Evolutionary conservation across 176 grass and related monocot genomes (phyloP).

Genomic region (Stipa capillata): DNA sequence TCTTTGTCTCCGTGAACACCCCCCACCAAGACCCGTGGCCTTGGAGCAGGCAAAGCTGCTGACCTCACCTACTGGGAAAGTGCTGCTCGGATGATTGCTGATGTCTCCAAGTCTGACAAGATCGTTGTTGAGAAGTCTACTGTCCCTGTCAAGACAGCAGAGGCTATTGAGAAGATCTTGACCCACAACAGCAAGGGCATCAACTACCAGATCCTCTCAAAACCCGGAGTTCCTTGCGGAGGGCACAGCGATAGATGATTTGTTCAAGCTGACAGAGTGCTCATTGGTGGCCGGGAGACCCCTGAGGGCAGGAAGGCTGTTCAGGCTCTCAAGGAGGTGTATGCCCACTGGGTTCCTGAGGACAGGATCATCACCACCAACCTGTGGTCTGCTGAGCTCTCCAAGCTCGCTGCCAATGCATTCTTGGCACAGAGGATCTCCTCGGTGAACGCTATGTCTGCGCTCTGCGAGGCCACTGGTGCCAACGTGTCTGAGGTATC

Average conservation of each 20-base stretch:
- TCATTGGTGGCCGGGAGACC: constrained; percentile 82
- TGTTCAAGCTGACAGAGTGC: constrained; percentile 73
- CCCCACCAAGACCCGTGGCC: constrained; percentile 83
- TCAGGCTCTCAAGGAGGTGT: constrained; percentile 72
- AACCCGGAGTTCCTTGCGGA: constrained; percentile 86
- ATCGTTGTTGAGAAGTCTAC: constrained; percentile 91
- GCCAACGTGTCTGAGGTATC: constrained; percentile 72
- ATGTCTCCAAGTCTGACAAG: constrained; percentile 85
- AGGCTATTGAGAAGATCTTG: constrained; percentile 88
- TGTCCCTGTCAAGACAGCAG: constrained; percentile 84
- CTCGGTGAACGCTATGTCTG: constrained; percentile 77
- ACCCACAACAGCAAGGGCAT: constrained; percentile 92
- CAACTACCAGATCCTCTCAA: constrained; percentile 88
- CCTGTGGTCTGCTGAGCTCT: constrained; percentile 80
- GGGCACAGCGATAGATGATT: constrained; percentile 67
- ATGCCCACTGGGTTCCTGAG: constrained; percentile 85
- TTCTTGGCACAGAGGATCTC: constrained; percentile 89
- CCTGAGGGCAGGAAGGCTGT: constrained; percentile 63
- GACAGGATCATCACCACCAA: constrained; percentile 81
- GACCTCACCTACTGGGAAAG: constrained; percentile 92
- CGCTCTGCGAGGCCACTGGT: constrained; percentile 73
- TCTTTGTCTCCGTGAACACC: constrained; percentile 84
- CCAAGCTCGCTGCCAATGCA: constrained; percentile 75
- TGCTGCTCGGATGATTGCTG: constrained; percentile 75
- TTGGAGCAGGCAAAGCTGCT: constrained; percentile 79